These are phyloP conservation scores for Linnemannia zychae DNA, from an alignment of 192 early-diverging fungal genomes.

Conservation along the genomic window DNA sequence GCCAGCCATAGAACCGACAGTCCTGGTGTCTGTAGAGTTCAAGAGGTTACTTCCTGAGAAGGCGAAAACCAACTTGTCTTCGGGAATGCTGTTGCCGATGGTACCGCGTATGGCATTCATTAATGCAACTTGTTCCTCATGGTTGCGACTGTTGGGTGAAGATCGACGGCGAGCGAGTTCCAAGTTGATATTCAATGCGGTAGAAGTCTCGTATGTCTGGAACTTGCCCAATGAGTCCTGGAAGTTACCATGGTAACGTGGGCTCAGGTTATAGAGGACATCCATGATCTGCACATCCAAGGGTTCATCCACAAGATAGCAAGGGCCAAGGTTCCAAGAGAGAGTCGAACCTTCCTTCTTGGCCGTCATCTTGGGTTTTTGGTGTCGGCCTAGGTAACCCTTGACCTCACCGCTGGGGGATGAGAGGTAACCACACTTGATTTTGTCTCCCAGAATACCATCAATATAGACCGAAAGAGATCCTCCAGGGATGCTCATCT, in stretches of 20 bases:
- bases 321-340: slow-evolving; percentile 75
- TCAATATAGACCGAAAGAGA: slow-evolving; percentile 74
- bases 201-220: slow-evolving; percentile 76
- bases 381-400: slow-evolving; percentile 60
- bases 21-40: slow-evolving; percentile 54
- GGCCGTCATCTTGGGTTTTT: slow-evolving; percentile 48
- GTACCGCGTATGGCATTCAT: slow-evolving; percentile 67
- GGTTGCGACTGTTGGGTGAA: slow-evolving; percentile 50
- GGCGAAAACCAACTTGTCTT: slow-evolving; percentile 75
- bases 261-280: slow-evolving; percentile 73
- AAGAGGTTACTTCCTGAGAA: slow-evolving; percentile 69
- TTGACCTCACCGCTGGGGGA: slow-evolving; percentile 54
- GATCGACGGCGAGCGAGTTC: slow-evolving; percentile 55
- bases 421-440: slow-evolving; percentile 71
- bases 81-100: slow-evolving; percentile 63
- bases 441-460: slow-evolving; percentile 66
- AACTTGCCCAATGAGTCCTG: slow-evolving; percentile 76
- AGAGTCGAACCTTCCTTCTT: slow-evolving; percentile 50
- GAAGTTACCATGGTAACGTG: slow-evolving; percentile 73
- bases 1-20: slow-evolving; percentile 39
- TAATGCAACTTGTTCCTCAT: slow-evolving; percentile 65
- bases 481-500: slow-evolving; percentile 55
- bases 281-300: slow-evolving; percentile 72
- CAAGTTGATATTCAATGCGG: slow-evolving; percentile 64
- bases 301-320: slow-evolving; percentile 72